Percentiles rank a stretch among this genome's conserved stretches.
These are phyloP conservation scores for Pseudocercospora fijiensis DNA, from an alignment of 2,329 filamentous ascomycete genomes.

Conservation along the genomic window DNA sequence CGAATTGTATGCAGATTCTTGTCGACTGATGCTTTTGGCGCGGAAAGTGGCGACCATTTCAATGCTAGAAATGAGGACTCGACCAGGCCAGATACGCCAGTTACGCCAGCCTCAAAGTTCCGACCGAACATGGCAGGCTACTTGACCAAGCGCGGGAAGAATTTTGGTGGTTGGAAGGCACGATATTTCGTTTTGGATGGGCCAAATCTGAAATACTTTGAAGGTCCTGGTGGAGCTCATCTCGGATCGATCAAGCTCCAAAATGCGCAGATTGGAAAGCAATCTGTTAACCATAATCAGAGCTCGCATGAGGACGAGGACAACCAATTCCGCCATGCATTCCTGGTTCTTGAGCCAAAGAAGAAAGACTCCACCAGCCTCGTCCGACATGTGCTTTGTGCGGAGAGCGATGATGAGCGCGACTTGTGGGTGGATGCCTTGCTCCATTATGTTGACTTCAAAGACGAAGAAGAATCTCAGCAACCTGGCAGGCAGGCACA, in stretches of 20 bases:
- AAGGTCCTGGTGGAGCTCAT: constrained; percentile 84
- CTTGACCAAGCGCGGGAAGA: constrained; percentile 94
- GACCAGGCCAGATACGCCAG: constrained; percentile 42
- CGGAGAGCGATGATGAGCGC: constrained; percentile 88
- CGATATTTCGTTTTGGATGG: constrained; percentile 69
- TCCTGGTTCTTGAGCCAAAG: constrained; percentile 91
- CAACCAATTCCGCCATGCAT: constrained; percentile 94
- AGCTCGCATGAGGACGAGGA: constrained; percentile 69
- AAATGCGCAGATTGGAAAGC: constrained; percentile 90
- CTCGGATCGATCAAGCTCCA: constrained; percentile 90
- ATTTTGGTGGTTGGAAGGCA: constrained; percentile 98
- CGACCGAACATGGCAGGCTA: constrained; percentile 81
- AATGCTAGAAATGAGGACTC: constrained; percentile 28
- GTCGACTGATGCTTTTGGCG: constrained; percentile 62
- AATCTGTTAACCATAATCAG: constrained; percentile 66
- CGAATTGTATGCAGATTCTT: constrained; percentile 84
- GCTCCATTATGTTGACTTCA: constrained; percentile 81
- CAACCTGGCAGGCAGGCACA: constrained; percentile 24
- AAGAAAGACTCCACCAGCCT: constrained; percentile 87
- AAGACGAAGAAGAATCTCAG: constrained; percentile 55
- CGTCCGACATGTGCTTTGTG: constrained; percentile 91
- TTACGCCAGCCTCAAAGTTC: constrained; percentile 60
- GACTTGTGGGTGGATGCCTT: constrained; percentile 92
- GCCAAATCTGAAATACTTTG: constrained; percentile 80
- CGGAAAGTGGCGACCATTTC: constrained; percentile 51